A percentile compares a stretch with the other conserved stretches of the same genome.
phyloP scores from a whole-genome alignment of 306 rosid genomes.

The Begonia peltatifolia region DNA sequence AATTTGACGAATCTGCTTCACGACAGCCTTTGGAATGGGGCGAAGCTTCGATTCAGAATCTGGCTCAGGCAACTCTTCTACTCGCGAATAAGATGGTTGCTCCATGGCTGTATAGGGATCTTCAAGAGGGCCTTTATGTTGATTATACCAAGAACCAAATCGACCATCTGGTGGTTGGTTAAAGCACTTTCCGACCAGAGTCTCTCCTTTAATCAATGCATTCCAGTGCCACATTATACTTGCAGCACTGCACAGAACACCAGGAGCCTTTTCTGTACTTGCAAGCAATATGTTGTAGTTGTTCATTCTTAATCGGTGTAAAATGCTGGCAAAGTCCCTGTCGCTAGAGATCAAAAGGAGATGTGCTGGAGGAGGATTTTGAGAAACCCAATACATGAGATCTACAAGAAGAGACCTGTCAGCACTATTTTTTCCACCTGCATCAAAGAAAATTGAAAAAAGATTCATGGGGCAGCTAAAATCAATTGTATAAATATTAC shows the following conservation, averaged over 20 bases:
- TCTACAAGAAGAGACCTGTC: conserved; percentile 68
- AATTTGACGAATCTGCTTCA: conserved; percentile 19
- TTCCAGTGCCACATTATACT: conserved; percentile 87
- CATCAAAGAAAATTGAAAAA: conserved; percentile 8
- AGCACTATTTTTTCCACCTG: conserved; percentile 84
- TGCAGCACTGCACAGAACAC: conserved; percentile 71
- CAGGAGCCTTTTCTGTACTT: conserved; percentile 27
- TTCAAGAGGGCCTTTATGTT: conserved; percentile 39
- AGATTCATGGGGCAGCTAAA: too few species aligned
- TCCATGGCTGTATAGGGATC: conserved; percentile 31
- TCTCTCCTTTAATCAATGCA: conserved; percentile 55
- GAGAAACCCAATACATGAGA: conserved; percentile 85
- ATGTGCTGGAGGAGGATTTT: conserved; percentile 97
- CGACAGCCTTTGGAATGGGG: conserved; percentile 23
- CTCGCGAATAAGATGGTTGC: conserved; percentile 17
- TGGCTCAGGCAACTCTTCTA: conserved; percentile 19
- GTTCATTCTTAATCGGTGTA: conserved; percentile 72
- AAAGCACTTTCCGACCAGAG: conserved; percentile 45
- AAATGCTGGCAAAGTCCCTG: conserved; percentile 48
- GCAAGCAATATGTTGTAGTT: conserved; percentile 89
- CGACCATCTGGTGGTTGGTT: conserved; percentile 81
- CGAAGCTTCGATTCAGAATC: conserved; percentile 16
- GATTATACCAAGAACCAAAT: conserved; percentile 69
- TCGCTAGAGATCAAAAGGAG: conserved; percentile 73
- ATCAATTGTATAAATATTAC: too few species aligned